Evolutionary conservation across 169 alveolate genomes (phyloP).

Genomic region (Plasmodium yoelii): DNA sequence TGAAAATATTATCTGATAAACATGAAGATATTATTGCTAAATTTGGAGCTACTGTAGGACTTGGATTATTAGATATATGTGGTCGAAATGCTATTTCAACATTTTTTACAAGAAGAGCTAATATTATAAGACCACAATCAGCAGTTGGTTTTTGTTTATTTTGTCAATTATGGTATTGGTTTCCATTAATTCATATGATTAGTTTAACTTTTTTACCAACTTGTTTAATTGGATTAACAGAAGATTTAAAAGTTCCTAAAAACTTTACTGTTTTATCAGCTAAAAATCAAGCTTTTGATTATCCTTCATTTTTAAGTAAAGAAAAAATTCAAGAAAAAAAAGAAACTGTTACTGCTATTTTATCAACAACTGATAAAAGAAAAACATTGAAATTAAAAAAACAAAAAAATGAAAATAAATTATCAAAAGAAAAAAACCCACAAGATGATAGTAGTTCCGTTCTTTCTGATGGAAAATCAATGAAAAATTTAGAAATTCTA

Average conservation of each 20-base stretch:
- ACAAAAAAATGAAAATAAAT: conserved; percentile 67
- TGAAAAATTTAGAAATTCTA: conserved; percentile 78
- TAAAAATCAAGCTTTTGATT: conserved; percentile 83
- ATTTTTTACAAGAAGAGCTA: conserved; percentile 84
- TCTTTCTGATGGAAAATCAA: conserved; percentile 82
- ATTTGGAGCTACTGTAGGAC: conserved; percentile 96
- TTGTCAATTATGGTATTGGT: conserved; percentile 98
- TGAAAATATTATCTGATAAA: conserved; percentile 92
- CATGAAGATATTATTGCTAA: conserved; percentile 96
- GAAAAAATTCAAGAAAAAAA: conserved; percentile 85
- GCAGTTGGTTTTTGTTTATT: conserved; percentile 96
- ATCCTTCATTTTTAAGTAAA: conserved; percentile 84
- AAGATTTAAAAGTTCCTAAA: conserved; percentile 90
- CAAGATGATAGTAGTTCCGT: conserved; percentile 82
- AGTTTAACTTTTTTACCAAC: conserved; percentile 94
- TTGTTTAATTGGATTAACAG: conserved; percentile 89
- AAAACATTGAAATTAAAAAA: conserved; percentile 77
- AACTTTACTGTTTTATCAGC: conserved; percentile 88
- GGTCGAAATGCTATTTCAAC: conserved; percentile 88
- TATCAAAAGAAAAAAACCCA: conserved; percentile 66
- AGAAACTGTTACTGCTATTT: conserved; percentile 89
- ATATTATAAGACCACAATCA: conserved; percentile 93
- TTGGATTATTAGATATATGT: conserved; percentile 96
- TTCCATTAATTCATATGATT: conserved; percentile 94
- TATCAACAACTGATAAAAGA: conserved; percentile 86